These are phyloP conservation scores for Chlorella sp. DNA, from an alignment of 139 green algal species.

Conservation along the genomic window DNA sequence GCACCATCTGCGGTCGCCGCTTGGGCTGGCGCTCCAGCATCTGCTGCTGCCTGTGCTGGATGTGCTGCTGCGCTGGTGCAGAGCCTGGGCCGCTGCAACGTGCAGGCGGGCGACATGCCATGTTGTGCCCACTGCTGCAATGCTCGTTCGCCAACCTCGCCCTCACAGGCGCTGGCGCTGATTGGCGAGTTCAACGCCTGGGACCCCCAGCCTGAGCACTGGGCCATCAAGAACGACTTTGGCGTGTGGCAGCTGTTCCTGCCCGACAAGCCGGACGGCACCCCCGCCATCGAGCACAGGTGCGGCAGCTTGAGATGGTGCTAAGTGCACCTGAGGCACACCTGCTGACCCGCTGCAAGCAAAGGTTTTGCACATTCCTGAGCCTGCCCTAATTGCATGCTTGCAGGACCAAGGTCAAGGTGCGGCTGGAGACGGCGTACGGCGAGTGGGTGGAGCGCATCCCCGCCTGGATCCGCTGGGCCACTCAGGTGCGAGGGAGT, in stretches of 20 bases:
- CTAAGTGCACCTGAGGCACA: too few species aligned
- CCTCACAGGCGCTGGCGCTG: slow-evolving; percentile 76
- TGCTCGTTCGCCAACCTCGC: background rate
- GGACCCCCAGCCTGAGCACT: slow-evolving; percentile 83
- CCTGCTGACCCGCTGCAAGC: too few species aligned
- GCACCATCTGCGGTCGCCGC: too few species aligned
- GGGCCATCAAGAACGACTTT: slow-evolving; percentile 90
- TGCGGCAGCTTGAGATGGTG: too few species aligned
- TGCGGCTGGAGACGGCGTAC: slow-evolving; percentile 77
- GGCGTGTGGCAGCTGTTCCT: slow-evolving; percentile 92
- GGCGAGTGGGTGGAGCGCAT: slow-evolving; percentile 92
- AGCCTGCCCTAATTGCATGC: too few species aligned
- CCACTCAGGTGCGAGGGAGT: slow-evolving; percentile 72
- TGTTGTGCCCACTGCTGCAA: too few species aligned
- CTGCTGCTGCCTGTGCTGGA: background rate
- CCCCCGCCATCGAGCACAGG: slow-evolving; percentile 80
- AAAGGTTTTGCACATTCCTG: too few species aligned
- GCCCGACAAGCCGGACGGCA: slow-evolving; percentile 81
- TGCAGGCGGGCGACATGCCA: too few species aligned
- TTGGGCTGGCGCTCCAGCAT: too few species aligned
- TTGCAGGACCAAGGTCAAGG: slow-evolving; percentile 90
- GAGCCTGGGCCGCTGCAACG: too few species aligned
- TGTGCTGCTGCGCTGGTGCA: too few species aligned
- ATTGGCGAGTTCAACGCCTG: slow-evolving; percentile 98
- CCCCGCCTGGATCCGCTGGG: slow-evolving; percentile 95